These are phyloP conservation scores for Colletotrichum lentis DNA, from an alignment of 2,329 filamentous ascomycete genomes.

Conservation along the genomic window DNA sequence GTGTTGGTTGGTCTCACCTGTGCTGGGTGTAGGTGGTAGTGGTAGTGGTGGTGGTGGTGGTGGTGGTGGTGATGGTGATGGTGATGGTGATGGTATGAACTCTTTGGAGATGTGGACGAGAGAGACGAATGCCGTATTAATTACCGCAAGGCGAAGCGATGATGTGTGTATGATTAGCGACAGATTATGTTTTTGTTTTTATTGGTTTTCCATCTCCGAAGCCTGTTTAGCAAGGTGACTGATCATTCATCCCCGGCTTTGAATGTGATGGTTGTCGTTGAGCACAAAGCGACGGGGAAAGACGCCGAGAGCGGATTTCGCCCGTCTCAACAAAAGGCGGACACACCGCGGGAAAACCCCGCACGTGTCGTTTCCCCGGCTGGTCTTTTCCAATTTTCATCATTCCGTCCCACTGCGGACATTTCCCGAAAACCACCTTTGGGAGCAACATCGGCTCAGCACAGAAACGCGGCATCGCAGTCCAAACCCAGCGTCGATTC, in stretches of 20 bases:
- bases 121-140: no score
- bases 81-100: background rate
- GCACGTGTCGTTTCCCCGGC: background rate
- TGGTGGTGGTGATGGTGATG: no score
- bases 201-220: no score
- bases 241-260: background rate
- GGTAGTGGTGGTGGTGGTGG: no score
- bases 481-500: background rate
- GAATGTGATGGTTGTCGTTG: background rate
- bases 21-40: no score
- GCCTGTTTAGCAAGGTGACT: background rate
- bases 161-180: background rate
- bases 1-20: background rate
- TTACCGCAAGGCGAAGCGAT: no score
- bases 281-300: background rate
- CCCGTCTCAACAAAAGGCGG: constrained; percentile 25
- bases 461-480: background rate
- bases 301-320: background rate
- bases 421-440: constrained; percentile 16
- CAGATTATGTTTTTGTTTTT: no score
- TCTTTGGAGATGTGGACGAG: background rate
- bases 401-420: constrained; percentile 24
- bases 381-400: constrained; percentile 36
- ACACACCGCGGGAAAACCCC: constrained; percentile 18
- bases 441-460: constrained; percentile 24